Percentiles rank a stretch among this genome's conserved stretches.
Evolutionary conservation across 1,284 basidiomycete genomes (phyloP).

Genomic region (Sanguinoderma infundibulare): DNA sequence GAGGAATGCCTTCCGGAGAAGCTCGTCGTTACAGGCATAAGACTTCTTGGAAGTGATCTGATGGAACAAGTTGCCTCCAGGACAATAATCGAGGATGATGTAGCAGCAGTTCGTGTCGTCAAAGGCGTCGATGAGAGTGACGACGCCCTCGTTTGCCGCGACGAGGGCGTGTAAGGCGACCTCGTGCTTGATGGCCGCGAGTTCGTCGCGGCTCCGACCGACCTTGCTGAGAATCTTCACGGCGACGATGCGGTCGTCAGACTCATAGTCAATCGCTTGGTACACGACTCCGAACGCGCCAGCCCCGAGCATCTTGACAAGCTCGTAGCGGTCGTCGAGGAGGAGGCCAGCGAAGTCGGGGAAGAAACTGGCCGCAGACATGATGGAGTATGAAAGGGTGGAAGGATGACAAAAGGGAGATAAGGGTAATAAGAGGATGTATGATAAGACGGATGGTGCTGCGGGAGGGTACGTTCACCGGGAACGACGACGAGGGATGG

Average conservation of each 20-base stretch:
- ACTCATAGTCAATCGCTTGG: constrained; percentile 31
- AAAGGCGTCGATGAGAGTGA: constrained; percentile 61
- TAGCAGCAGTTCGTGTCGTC: constrained; percentile 61
- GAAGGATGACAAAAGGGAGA: too few relatives aligned
- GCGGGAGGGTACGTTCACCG: background rate
- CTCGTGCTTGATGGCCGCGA: constrained; percentile 27
- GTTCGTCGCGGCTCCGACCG: background rate
- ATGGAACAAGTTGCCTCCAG: constrained; percentile 66
- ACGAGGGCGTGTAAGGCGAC: constrained; percentile 54
- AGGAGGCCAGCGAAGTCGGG: constrained; percentile 20
- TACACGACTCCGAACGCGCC: constrained; percentile 39
- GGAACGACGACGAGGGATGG: background rate
- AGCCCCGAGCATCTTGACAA: constrained; percentile 29
- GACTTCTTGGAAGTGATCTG: constrained; percentile 56
- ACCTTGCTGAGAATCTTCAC: constrained; percentile 33
- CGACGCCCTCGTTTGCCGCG: constrained; percentile 59
- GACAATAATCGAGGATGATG: constrained; percentile 66
- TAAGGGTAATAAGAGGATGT: background rate
- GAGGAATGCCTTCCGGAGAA: constrained; percentile 55
- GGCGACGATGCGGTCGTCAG: constrained; percentile 21
- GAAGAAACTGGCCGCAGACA: constrained; percentile 7
- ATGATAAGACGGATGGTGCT: background rate
- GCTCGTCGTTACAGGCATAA: constrained; percentile 54
- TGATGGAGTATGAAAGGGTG: background rate
- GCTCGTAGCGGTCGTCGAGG: constrained; percentile 12